Conservation (phyloP, 495 filamentous ascomycete genomes). For the Xanthoparmelia taractica region DNA sequence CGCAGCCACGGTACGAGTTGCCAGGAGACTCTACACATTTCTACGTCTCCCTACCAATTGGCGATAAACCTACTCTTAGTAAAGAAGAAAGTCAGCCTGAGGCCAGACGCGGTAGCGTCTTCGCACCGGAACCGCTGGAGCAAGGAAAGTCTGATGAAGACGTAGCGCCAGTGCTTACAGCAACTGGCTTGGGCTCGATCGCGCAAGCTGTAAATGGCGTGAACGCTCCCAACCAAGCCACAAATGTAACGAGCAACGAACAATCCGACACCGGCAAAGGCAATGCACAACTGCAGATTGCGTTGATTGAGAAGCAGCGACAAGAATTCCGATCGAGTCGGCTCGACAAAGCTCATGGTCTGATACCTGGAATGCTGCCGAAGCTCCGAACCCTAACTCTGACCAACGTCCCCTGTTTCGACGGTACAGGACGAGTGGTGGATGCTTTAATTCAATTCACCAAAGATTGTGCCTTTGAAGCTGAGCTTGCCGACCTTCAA, state of each 20-base stretch:
- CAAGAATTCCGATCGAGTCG: slow-evolving; percentile 16
- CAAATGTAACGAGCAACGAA: slow-evolving; percentile 34
- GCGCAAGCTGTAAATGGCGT: slow-evolving; percentile 29
- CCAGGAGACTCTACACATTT: slow-evolving; percentile 33
- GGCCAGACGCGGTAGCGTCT: slow-evolving; percentile 36
- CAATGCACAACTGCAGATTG: slow-evolving; percentile 4
- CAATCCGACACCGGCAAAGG: slow-evolving; percentile 24
- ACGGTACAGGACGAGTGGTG: slow-evolving; percentile 36
- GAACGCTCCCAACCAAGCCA: slow-evolving; percentile 27
- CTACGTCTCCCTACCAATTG: slow-evolving; percentile 20
- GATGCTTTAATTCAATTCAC: slow-evolving; percentile 50
- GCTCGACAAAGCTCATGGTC: slow-evolving; percentile 15
- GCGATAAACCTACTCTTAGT: slow-evolving; percentile 15
- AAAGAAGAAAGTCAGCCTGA: slow-evolving; percentile 31
- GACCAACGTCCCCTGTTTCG: slow-evolving; percentile 52
- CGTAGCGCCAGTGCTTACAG: slow-evolving; percentile 13
- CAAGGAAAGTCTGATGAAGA: slow-evolving; percentile 8
- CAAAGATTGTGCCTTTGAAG: slow-evolving; percentile 52
- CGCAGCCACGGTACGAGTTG: slow-evolving; percentile 36
- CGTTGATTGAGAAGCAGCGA: slow-evolving; percentile 19
- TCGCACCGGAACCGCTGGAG: slow-evolving; percentile 40
- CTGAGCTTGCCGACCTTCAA: slow-evolving; percentile 47
- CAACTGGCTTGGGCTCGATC: slow-evolving; percentile 19
- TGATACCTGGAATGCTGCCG: slow-evolving; percentile 31
- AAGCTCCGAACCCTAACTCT: slow-evolving; percentile 49